Percentiles rank a stretch among this genome's conserved stretches.
Conservation (phyloP, 176 grass and related monocot genomes). For the bread wheat (Triticum aestivum) region DNA sequence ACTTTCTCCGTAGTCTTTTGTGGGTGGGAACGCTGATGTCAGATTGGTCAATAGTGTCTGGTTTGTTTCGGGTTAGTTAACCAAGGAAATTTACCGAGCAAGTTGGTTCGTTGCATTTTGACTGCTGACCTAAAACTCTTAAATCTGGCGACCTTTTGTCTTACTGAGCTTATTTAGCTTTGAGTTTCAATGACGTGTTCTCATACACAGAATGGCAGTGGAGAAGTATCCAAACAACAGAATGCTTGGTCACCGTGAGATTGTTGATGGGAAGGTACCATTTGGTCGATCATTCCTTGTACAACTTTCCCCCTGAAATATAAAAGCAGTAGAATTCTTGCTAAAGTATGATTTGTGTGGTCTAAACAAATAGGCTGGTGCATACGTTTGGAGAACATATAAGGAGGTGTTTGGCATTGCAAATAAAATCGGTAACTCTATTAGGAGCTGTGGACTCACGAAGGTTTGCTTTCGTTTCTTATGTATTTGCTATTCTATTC, state of each 20-base stretch:
- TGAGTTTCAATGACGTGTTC: background rate
- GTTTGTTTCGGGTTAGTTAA: background rate
- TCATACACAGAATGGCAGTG: slow-evolving; percentile 45
- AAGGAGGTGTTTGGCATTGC: slow-evolving; percentile 65
- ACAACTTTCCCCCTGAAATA: background rate
- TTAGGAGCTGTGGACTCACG: slow-evolving; percentile 56
- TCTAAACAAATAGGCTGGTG: slow-evolving; percentile 53
- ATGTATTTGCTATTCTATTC: slow-evolving; percentile 10
- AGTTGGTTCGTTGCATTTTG: background rate
- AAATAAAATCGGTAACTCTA: slow-evolving; percentile 61
- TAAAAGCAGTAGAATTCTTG: background rate
- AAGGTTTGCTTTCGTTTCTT: slow-evolving; percentile 48
- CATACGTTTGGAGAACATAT: slow-evolving; percentile 72
- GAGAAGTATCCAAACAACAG: slow-evolving; percentile 75
- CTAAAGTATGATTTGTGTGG: slow-evolving; percentile 18
- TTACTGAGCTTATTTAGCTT: slow-evolving; percentile 1
- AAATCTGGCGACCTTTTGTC: slow-evolving; percentile 15
- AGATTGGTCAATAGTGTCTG: slow-evolving; percentile 4
- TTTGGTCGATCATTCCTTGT: background rate
- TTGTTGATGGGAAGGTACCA: slow-evolving; percentile 70
- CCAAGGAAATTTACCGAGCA: background rate
- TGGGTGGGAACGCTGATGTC: slow-evolving; percentile 30
- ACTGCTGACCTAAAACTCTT: background rate
- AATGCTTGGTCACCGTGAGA: slow-evolving; percentile 69
- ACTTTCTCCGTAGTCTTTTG: background rate